A percentile compares a stretch with the other conserved stretches of the same genome.
These are phyloP conservation scores for Phaeotremella skinneri DNA, from an alignment of 768 basidiomycete genomes.

Conservation along the genomic window DNA sequence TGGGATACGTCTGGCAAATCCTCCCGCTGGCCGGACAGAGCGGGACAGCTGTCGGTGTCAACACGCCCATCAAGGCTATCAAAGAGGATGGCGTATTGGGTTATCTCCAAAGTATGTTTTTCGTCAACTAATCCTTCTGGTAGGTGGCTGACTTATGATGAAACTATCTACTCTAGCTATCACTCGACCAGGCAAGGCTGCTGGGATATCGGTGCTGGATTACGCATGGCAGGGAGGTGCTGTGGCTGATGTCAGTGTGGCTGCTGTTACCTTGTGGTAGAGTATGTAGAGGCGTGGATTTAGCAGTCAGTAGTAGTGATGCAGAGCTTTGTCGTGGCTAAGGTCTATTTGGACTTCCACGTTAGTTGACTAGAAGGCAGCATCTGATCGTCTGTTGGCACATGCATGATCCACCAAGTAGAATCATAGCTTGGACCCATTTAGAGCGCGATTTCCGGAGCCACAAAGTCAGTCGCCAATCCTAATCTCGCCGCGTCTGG, in stretches of 20 bases:
- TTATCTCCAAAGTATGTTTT: not conserved
- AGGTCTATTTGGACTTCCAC: too few relatives aligned
- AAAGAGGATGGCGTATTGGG: not conserved
- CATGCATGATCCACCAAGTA: too few relatives aligned
- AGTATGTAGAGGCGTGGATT: too few relatives aligned
- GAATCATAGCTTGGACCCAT: too few relatives aligned
- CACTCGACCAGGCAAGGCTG: not conserved
- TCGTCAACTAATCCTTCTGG: not conserved
- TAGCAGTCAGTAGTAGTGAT: too few relatives aligned
- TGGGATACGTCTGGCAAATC: conserved; percentile 3
- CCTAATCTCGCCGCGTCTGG: too few relatives aligned
- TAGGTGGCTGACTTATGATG: too few relatives aligned
- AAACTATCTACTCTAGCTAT: not conserved
- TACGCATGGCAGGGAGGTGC: not conserved
- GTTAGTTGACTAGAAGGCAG: too few relatives aligned
- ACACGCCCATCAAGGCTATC: not conserved
- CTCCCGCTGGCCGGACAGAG: not conserved
- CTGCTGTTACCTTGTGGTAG: not conserved
- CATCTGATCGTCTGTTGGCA: too few relatives aligned
- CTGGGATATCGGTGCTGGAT: not conserved
- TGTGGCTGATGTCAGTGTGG: not conserved
- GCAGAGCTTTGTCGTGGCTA: too few relatives aligned
- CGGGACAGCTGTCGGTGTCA: not conserved
- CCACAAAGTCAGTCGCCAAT: too few relatives aligned
- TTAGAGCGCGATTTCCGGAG: too few relatives aligned